A percentile compares a stretch with the other conserved stretches of the same genome.
These are phyloP conservation scores for Aspergillus clavatus DNA, from an alignment of 2,329 filamentous ascomycete species.

Conservation along the genomic window DNA sequence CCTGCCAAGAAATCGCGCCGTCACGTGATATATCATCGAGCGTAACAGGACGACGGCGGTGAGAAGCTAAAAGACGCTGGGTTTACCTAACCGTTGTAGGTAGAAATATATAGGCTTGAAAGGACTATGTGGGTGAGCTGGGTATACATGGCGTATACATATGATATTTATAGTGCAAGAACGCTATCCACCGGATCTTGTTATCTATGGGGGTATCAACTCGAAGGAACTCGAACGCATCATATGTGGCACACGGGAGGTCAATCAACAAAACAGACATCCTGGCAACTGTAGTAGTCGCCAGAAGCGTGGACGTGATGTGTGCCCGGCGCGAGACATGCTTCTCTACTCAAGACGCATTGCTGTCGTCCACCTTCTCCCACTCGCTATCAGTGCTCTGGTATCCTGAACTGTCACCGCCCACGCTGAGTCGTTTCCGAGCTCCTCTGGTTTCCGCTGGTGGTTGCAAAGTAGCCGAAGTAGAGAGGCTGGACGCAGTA, in stretches of 20 bases:
- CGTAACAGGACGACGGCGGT: background rate
- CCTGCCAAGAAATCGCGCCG: background rate
- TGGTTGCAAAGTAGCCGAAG: slow-evolving; percentile 45
- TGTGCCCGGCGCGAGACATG: too few relatives aligned
- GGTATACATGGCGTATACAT: background rate
- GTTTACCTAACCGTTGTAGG: too few relatives aligned
- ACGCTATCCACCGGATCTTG: background rate
- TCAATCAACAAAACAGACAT: too few relatives aligned
- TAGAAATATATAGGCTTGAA: background rate
- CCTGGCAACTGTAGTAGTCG: too few relatives aligned
- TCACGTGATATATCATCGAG: background rate
- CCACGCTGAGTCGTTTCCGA: slow-evolving; percentile 43
- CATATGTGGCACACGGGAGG: background rate
- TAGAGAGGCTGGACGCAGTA: slow-evolving; percentile 11
- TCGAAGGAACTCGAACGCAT: slow-evolving; percentile 1
- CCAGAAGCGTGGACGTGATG: too few relatives aligned
- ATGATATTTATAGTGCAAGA: background rate
- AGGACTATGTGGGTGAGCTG: too few relatives aligned
- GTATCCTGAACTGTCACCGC: slow-evolving; percentile 51
- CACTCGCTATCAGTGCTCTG: slow-evolving; percentile 90
- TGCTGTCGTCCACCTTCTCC: slow-evolving; percentile 72
- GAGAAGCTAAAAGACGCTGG: too few relatives aligned
- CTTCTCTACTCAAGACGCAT: slow-evolving; percentile 1
- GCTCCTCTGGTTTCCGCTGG: slow-evolving; percentile 36
- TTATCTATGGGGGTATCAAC: slow-evolving; percentile 13